These are phyloP conservation scores for Claviceps sorghi DNA, from an alignment of 2,329 filamentous ascomycete species.

Conservation along the genomic window DNA sequence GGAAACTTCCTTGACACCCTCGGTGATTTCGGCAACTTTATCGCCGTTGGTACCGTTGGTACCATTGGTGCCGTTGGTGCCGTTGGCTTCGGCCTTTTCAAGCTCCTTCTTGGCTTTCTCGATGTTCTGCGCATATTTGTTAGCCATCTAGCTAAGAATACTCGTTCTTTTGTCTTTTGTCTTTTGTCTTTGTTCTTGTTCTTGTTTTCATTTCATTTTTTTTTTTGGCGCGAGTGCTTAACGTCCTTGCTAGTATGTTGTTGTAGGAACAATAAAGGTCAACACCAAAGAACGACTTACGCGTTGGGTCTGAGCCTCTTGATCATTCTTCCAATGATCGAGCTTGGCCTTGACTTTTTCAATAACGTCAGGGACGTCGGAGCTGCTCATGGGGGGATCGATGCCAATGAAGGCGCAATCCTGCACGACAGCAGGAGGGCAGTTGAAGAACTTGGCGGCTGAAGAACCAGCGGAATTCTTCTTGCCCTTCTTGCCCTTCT, in stretches of 20 bases:
- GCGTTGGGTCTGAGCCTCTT: conserved; percentile 76
- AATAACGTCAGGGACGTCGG: conserved; percentile 62
- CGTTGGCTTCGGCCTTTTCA: conserved; percentile 42
- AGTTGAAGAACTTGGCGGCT: conserved; percentile 53
- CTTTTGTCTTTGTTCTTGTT: no score
- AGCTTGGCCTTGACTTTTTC: conserved; percentile 93
- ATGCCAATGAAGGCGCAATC: conserved; percentile 74
- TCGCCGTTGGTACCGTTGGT: conserved; percentile 30
- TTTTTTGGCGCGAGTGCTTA: background rate
- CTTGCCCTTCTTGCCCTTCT: conserved; percentile 81
- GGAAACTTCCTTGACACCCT: conserved; percentile 36
- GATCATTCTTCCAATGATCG: conserved; percentile 78
- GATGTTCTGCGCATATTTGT: conserved; percentile 57
- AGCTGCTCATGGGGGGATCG: conserved; percentile 73
- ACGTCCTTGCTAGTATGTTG: background rate
- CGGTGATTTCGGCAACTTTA: conserved; percentile 38
- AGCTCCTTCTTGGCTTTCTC: conserved; percentile 95
- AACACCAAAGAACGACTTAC: conserved; percentile 36
- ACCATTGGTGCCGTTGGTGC: conserved; percentile 28
- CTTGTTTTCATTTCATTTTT: no score
- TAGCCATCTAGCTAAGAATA: background rate
- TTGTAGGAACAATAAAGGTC: background rate
- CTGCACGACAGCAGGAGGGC: conserved; percentile 83
- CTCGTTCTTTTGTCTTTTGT: no score
- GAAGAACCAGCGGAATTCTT: conserved; percentile 34